Evolutionary conservation across 768 basidiomycete genomes (phyloP).

Genomic region (Hortiboletus campestris): DNA sequence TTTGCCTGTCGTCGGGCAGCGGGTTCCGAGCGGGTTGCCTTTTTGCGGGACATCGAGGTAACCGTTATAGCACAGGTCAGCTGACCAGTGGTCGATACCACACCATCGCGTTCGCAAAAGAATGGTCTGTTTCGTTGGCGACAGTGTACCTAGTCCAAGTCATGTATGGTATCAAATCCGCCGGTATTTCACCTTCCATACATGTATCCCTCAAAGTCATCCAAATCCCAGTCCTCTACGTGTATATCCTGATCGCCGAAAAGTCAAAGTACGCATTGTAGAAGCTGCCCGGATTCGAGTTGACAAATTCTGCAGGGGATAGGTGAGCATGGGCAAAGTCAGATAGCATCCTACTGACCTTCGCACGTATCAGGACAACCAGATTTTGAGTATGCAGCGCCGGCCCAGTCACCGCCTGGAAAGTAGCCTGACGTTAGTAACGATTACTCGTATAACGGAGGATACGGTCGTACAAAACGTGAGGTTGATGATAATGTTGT

Average conservation of each 20-base stretch:
- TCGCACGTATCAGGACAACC: constrained; percentile 55
- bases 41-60: constrained; percentile 14
- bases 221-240: constrained; percentile 17
- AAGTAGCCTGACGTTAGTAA: neutral
- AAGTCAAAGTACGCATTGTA: constrained; percentile 71
- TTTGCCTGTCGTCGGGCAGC: neutral
- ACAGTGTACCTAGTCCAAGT: neutral
- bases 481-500: constrained; percentile 43
- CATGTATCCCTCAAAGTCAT: neutral
- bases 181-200: neutral
- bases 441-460: neutral
- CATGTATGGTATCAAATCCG: constrained; percentile 9
- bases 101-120: neutral
- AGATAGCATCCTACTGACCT: constrained; percentile 36
- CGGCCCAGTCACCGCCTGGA: constrained; percentile 61
- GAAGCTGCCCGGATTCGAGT: constrained; percentile 60
- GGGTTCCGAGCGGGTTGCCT: neutral
- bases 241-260: constrained; percentile 54
- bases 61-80: neutral
- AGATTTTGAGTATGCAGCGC: constrained; percentile 41
- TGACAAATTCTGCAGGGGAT: constrained; percentile 35
- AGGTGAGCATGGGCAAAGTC: neutral
- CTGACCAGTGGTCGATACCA: constrained; percentile 5
- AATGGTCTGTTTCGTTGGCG: neutral
- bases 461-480: constrained; percentile 54